Conservation (phyloP, 2,329 filamentous ascomycete species). For the Talaromyces sp. region DNA sequence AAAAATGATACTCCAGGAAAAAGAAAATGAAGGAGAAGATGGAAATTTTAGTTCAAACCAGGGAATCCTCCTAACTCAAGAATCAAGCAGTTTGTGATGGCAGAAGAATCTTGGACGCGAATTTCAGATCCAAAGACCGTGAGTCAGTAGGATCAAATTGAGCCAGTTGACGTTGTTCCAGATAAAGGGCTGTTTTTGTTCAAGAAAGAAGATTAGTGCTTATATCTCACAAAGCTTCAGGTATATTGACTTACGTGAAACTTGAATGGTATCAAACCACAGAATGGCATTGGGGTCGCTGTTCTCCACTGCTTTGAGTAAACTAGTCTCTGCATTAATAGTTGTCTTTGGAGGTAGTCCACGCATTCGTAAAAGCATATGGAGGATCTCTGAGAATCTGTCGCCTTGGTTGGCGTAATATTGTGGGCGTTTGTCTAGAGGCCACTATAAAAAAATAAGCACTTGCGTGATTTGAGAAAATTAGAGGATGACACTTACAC, state of each 20-base stretch:
- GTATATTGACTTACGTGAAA: conserved; percentile 32
- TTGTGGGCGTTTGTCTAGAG: conserved; percentile 48
- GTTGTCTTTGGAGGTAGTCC: conserved; percentile 40
- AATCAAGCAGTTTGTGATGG: conserved; percentile 4
- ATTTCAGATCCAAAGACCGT: conserved; percentile 39
- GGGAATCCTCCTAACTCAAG: background rate
- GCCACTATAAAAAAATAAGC: conserved; percentile 41
- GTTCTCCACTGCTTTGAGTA: conserved; percentile 34
- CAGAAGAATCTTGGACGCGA: conserved; percentile 31
- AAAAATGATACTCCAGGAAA: background rate
- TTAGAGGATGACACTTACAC: conserved; percentile 24
- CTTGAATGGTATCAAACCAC: conserved; percentile 40
- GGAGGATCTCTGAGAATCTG: conserved; percentile 53
- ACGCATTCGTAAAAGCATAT: conserved; percentile 56
- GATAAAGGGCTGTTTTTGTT: conserved; percentile 28
- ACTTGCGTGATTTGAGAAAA: background rate
- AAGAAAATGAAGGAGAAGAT: background rate
- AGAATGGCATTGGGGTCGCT: conserved; percentile 34
- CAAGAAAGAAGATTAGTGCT: background rate
- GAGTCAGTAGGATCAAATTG: conserved; percentile 37
- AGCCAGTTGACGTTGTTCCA: conserved; percentile 35
- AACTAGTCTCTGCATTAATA: conserved; percentile 34
- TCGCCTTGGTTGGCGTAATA: conserved; percentile 53
- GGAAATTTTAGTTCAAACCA: background rate
- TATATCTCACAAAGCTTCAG: background rate